These are phyloP conservation scores for Microcyclospora pomicola DNA, from an alignment of 2,329 filamentous ascomycete species.

Conservation along the genomic window DNA sequence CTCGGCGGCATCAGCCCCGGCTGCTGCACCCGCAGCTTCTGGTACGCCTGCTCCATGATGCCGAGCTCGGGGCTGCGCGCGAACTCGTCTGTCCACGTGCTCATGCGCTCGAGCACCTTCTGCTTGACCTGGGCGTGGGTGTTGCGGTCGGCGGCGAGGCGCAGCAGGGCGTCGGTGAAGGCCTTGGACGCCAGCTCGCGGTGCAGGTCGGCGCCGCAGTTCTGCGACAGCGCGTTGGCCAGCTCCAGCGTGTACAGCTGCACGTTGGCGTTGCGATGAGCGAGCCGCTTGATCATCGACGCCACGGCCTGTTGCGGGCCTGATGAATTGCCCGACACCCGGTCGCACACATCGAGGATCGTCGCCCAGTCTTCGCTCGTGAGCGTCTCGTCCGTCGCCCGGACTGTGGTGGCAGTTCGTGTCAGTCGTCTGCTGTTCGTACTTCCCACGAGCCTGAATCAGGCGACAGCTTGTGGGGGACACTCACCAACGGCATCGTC, in stretches of 20 bases:
- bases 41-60: slow-evolving; percentile 93
- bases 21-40: slow-evolving; percentile 61
- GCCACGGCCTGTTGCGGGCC: slow-evolving; percentile 47
- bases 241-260: slow-evolving; percentile 92
- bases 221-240: slow-evolving; percentile 81
- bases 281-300: slow-evolving; percentile 80
- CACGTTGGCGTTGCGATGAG: slow-evolving; percentile 89
- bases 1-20: slow-evolving; percentile 76
- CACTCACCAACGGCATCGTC: slow-evolving; percentile 52
- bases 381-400: slow-evolving; percentile 94
- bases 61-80: slow-evolving; percentile 76
- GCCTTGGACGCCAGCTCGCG: slow-evolving; percentile 80
- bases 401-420: slow-evolving; percentile 35
- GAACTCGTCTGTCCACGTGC: slow-evolving; percentile 94
- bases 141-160: slow-evolving; percentile 82
- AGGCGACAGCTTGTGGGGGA: background rate
- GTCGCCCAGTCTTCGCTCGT: slow-evolving; percentile 70
- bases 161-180: slow-evolving; percentile 85
- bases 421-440: background rate
- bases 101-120: slow-evolving; percentile 94
- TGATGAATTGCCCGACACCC: slow-evolving; percentile 20
- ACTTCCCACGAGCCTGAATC: background rate
- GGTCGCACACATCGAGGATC: slow-evolving; percentile 38
- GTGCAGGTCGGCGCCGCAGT: slow-evolving; percentile 76
- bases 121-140: slow-evolving; percentile 93